Base-by-base conservation (phyloP, 371 early-diverging fungal species). In the Mortierella sp. region DNA sequence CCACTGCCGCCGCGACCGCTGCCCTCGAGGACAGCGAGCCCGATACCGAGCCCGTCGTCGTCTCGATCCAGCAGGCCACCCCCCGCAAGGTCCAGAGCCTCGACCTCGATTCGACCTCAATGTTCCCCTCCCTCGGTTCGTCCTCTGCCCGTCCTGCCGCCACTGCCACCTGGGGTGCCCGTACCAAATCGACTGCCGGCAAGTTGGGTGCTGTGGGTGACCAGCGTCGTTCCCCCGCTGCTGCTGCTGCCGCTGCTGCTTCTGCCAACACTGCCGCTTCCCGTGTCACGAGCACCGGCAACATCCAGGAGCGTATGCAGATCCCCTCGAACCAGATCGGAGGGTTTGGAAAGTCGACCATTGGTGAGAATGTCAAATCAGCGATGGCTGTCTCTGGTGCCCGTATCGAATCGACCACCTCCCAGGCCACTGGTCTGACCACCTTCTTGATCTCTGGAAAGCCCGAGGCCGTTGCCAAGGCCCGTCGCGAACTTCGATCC, bases 391-490 rank as follows among this genome's bases (percentile, higher is more conserved):
- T 90, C 67, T 93, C 93, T 6, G 90, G 91, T 48, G 95, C 97
- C n/a, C 89, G 90, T 31, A 96, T 97, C 74, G 97, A 97, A 68
- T 91, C 94, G 29, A 95, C 97, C 50, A 93, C 94, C 64, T 93
- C 95, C 87, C 89, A 90, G 43, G 90, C 90, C 58, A 89, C 91
- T 40, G 92, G 93, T 31, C 93, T 93, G n/a, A 91, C 94, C 45
- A 96, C 96, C 40, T 95, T 96, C 74, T 82, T 97, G 52, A 92
- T 98, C 85, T 92, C 92, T 80, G 97, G 98, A 66, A 89, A 91
- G 48, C 87, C 93, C 29, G 92, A 93, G 40, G 91, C 90, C 64
- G 96, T 97, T 16, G 91, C 92, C 70, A 90, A 88, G 72, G 96
- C 97, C 19, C 95, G 94, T 78, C 92, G 94, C 48, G 95, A 95